phyloP scores from a whole-genome alignment of 495 filamentous ascomycete species.

The Tuber calosporum region DNA sequence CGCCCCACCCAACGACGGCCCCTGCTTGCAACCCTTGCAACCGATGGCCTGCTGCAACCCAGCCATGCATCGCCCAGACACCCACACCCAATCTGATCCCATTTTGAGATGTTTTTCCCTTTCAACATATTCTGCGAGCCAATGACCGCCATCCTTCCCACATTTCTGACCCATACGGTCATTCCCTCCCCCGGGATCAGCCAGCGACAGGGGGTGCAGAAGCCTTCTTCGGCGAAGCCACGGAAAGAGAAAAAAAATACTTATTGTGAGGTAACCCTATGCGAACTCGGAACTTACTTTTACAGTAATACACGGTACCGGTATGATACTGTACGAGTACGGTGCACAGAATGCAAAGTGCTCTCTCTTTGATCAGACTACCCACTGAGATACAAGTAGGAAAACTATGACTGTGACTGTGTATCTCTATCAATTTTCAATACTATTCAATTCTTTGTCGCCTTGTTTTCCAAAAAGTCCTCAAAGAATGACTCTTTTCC shows the following conservation, averaged over 20 bases:
- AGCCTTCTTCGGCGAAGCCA: conserved; percentile 2
- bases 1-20: conserved; percentile 3
- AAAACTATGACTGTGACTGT: not conserved
- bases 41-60: conserved; percentile 3
- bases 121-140: not conserved
- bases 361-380: too few relatives aligned
- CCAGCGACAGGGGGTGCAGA: not conserved
- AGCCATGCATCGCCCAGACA: not conserved
- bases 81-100: not conserved
- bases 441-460: conserved; percentile 3
- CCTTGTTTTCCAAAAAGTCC: not conserved
- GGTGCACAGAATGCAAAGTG: too few relatives aligned
- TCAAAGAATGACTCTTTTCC: conserved; percentile 4
- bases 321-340: too few relatives aligned
- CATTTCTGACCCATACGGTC: not conserved
- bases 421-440: not conserved
- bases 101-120: not conserved
- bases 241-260: too few relatives aligned
- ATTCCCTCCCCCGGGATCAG: not conserved
- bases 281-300: not conserved
- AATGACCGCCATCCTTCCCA: not conserved
- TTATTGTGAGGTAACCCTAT: not conserved
- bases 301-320: too few relatives aligned
- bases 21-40: conserved; percentile 4
- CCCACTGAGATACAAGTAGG: not conserved